These are phyloP conservation scores for Selenicereus undatus DNA, from an alignment of 148 eudicot species.

Conservation along the genomic window DNA sequence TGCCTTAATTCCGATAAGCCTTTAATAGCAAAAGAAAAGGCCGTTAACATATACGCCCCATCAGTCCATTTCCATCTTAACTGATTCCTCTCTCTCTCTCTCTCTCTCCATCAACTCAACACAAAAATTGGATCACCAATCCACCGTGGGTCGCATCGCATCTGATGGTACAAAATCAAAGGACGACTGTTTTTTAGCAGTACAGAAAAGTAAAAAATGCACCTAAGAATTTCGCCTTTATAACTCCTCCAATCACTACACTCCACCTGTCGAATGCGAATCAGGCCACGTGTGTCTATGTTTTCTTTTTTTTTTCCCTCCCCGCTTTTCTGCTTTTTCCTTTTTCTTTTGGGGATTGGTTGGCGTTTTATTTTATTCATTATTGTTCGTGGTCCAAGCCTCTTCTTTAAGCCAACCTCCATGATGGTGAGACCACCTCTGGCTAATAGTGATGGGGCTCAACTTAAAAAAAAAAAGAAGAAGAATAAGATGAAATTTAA, in stretches of 20 bases:
- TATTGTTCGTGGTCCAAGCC: constrained; percentile 21
- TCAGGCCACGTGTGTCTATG: constrained; percentile 7
- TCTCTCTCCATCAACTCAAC: too few species aligned
- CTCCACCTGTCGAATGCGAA: neutral
- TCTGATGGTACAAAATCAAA: constrained; percentile 22
- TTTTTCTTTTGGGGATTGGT: neutral
- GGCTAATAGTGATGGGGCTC: neutral
- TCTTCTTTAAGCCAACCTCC: constrained; percentile 21
- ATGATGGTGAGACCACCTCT: constrained; percentile 17
- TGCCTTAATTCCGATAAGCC: neutral
- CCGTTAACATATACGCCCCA: neutral
- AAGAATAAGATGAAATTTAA: too few species aligned
- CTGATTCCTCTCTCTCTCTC: too few species aligned
- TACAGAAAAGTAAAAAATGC: neutral
- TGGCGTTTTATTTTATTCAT: neutral
- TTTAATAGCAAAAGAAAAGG: constrained; percentile 22
- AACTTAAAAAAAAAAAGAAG: neutral
- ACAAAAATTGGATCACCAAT: neutral
- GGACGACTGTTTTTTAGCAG: neutral
- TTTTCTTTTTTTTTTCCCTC: neutral
- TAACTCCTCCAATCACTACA: neutral
- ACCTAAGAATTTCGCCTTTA: neutral
- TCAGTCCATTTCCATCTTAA: too few species aligned
- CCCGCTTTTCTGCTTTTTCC: too few species aligned
- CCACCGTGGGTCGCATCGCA: neutral